phyloP scores from a whole-genome alignment of 257 asterid species.

The Penstemon eatonii region DNA sequence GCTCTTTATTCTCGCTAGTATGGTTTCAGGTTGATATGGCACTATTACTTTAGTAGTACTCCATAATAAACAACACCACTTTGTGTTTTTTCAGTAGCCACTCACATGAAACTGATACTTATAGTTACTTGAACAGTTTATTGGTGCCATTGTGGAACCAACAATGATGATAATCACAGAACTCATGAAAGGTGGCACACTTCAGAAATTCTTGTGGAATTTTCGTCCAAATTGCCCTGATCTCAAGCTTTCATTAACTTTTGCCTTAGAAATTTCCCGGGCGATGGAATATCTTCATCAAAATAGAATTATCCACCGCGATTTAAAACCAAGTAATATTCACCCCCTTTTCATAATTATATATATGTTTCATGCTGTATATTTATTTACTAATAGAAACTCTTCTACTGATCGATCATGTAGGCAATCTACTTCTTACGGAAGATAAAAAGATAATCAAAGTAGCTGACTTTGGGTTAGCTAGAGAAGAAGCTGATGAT shows the following conservation, averaged over 20 bases:
- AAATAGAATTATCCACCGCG: conserved; percentile 60
- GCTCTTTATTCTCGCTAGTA: not conserved
- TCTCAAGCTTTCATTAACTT: conserved; percentile 47
- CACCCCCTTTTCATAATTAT: not conserved
- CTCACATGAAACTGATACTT: not conserved
- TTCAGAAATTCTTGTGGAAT: conserved; percentile 56
- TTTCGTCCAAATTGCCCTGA: conserved; percentile 53
- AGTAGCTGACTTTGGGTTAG: conserved; percentile 71
- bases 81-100: not conserved
- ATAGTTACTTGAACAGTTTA: conserved; percentile 43
- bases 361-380: conserved; percentile 16
- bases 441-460: conserved; percentile 51
- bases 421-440: conserved; percentile 66
- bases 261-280: conserved; percentile 54
- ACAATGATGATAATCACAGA: conserved; percentile 56
- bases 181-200: conserved; percentile 67
- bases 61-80: not conserved
- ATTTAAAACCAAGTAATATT: conserved; percentile 61
- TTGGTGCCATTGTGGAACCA: conserved; percentile 60
- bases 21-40: not conserved
- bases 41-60: not conserved
- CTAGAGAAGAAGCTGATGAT: conserved; percentile 54
- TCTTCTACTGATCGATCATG: conserved; percentile 3
- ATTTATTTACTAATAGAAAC: conserved; percentile 7
- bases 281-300: conserved; percentile 66